Conservation (phyloP, 495 filamentous ascomycete genomes). For the Bombardia bombarda region DNA sequence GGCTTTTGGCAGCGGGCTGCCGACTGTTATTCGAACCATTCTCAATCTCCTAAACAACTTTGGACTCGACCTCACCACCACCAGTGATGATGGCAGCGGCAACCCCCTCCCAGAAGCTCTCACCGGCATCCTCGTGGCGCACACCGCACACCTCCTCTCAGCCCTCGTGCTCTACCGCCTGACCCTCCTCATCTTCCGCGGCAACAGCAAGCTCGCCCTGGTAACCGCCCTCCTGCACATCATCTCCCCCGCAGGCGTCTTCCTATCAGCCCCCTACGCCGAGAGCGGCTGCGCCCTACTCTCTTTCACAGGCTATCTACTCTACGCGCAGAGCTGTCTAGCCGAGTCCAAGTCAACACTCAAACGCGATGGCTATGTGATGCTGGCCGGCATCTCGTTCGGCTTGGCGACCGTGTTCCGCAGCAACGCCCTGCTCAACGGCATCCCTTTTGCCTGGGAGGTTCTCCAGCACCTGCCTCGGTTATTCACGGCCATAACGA, state of each 20-base stretch:
- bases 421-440: constrained; percentile 83
- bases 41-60: constrained; percentile 11
- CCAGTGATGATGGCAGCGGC: not conserved
- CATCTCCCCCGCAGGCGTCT: constrained; percentile 78
- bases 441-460: constrained; percentile 45
- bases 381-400: constrained; percentile 60
- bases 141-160: constrained; percentile 66
- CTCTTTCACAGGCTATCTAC: constrained; percentile 62
- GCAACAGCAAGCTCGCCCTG: constrained; percentile 47
- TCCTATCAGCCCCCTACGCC: constrained; percentile 79
- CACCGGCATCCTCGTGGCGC: constrained; percentile 56
- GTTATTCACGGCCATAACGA: too few species aligned
- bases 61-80: constrained; percentile 1
- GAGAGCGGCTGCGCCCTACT: constrained; percentile 76
- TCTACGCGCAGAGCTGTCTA: constrained; percentile 54
- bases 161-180: constrained; percentile 62
- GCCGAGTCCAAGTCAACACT: constrained; percentile 1
- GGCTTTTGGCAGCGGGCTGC: constrained; percentile 76
- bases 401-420: constrained; percentile 67
- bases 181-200: constrained; percentile 34
- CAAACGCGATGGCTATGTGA: constrained; percentile 34
- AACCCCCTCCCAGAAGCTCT: constrained; percentile 22
- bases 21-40: constrained; percentile 38
- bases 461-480: constrained; percentile 44
- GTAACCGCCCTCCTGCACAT: constrained; percentile 67